Base-by-base conservation (phyloP, 1,139 yeast species). In the Sugiyamaella xylanicola region DNA sequence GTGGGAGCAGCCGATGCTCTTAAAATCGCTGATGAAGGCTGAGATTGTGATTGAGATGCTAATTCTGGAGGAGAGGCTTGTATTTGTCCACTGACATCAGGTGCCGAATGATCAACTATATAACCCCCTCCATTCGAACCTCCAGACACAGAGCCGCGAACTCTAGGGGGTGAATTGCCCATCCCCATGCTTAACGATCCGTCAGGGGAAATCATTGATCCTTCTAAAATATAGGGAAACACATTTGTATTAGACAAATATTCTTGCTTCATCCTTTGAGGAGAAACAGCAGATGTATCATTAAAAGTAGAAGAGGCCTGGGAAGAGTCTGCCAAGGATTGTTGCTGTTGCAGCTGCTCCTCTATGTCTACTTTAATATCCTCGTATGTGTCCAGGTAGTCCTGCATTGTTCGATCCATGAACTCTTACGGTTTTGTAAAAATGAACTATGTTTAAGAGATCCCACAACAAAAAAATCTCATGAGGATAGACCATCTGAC, bases 201-300 rank as follows among this genome's bases (percentile, higher is more conserved):
- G n/a, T 46, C 50, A 21, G 50, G 50, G 15, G 50, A 46, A 21
- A 36, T 36, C 42, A 46, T 46, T 17, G 41, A 36, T 15, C 49
- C 49, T 19, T 46, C 50, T 27, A 46, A 20, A 20, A 46, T 36
- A 21, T 46, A 46, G 21, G 55, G 55, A 35, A 41, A 53, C 2
- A 48, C 52, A 43, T 48, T 47, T 25, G 52, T 41, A 48, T 53
- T 53, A 11, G 52, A 47, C 20, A 53, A 40, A 27, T 13, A 53
- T 32, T 53, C 55, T 21, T 53, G 55, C 32, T 53, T 43, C 52
- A 53, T 53, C 22, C 51, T 37, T 21, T 46, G 47, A 19, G 55
- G 55, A 19, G 55, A 51, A n/a, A 51, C 49, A 16, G 43, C 51
- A 5, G 44, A n/a, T n/a, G 37, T 19, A 20, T 37, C 51, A 15